Percentiles rank a stretch among this genome's conserved stretches.
These are phyloP conservation scores for Suillus bovinus DNA, from an alignment of 768 basidiomycete species.

Conservation along the genomic window DNA sequence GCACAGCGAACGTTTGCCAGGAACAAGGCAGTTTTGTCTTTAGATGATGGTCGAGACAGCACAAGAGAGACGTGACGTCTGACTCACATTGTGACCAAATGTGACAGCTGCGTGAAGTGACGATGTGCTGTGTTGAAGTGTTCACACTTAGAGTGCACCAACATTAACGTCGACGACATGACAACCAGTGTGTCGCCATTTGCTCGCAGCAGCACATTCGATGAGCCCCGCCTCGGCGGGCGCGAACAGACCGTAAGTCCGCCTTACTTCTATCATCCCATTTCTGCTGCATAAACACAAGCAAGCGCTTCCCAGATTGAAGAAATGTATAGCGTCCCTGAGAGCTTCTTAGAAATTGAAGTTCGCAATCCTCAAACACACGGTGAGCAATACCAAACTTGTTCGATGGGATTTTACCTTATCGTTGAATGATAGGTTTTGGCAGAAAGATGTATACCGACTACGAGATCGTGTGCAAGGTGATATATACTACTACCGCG, in stretches of 20 bases:
- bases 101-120: neutral
- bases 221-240: constrained; percentile 48
- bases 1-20: no score
- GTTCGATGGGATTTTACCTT: neutral
- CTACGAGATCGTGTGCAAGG: constrained; percentile 98
- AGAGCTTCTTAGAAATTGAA: constrained; percentile 97
- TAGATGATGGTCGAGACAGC: neutral
- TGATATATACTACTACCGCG: constrained; percentile 31
- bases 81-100: neutral
- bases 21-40: neutral
- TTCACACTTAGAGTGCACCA: neutral
- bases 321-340: constrained; percentile 98
- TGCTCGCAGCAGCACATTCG: constrained; percentile 59
- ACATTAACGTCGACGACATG: constrained; percentile 25
- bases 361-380: constrained; percentile 97
- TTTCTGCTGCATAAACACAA: constrained; percentile 31
- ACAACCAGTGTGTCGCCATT: constrained; percentile 50
- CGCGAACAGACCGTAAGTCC: constrained; percentile 58
- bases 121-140: neutral
- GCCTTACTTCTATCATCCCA: constrained; percentile 5
- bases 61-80: neutral
- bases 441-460: constrained; percentile 99
- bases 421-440: constrained; percentile 57
- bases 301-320: constrained; percentile 66
- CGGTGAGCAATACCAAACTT: constrained; percentile 45